Conservation (phyloP, 2,329 filamentous ascomycete species). For the Fusarium pseudoanthophilum region DNA sequence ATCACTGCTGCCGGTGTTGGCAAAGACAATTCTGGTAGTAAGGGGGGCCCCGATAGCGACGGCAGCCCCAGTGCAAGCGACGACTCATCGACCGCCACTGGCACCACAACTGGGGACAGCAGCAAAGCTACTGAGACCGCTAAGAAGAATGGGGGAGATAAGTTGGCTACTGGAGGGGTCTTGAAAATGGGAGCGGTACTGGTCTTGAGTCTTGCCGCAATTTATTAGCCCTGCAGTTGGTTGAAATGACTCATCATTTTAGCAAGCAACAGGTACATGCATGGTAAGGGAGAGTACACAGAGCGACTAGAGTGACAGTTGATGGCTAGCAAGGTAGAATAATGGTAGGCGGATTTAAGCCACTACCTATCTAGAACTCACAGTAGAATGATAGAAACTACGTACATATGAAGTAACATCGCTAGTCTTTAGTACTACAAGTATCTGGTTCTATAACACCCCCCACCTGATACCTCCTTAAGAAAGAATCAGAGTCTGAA, state of each 20-base stretch:
- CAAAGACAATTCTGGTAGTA: neutral
- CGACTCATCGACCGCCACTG: neutral
- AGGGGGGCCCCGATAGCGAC: neutral
- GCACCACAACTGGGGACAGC: neutral
- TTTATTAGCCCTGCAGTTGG: fast-evolving
- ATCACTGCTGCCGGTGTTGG: neutral
- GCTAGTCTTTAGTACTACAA: neutral
- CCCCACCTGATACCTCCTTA: neutral
- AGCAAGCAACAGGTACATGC: neutral
- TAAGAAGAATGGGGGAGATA: neutral
- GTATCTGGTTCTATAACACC: neutral
- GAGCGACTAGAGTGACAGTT: no score
- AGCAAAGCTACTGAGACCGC: neutral
- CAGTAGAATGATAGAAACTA: neutral
- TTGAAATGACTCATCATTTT: neutral
- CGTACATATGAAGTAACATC: neutral
- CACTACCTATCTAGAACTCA: neutral
- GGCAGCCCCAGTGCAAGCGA: neutral
- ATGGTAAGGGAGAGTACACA: neutral
- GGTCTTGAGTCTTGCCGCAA: fast-evolving
- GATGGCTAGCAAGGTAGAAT: neutral
- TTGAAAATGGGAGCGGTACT: neutral
- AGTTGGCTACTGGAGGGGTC: neutral
- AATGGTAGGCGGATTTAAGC: neutral
- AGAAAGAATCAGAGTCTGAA: neutral